Conservation (phyloP, 73 alveolate species). For the Tetrahymena thermophila region DNA sequence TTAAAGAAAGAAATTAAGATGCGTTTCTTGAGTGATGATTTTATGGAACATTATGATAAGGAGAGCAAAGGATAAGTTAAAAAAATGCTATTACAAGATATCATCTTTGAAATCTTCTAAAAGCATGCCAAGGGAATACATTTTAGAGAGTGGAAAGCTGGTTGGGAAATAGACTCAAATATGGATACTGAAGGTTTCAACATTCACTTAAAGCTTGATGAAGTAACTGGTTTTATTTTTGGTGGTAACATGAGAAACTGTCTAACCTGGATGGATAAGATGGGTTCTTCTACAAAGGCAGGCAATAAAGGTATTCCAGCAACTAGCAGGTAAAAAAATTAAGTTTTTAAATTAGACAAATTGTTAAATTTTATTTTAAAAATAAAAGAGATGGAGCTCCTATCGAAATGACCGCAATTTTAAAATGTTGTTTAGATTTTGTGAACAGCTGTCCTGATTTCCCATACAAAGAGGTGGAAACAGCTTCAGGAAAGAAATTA, state of each 20-base stretch:
- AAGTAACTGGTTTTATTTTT: conserved; percentile 82
- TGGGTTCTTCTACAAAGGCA: conserved; percentile 91
- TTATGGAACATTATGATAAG: conserved; percentile 11
- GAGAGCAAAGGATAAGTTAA: background rate
- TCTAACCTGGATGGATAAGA: conserved; percentile 99
- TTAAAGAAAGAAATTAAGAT: conserved; percentile 20
- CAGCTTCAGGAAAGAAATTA: conserved; percentile 44
- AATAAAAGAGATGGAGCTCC: conserved; percentile 94
- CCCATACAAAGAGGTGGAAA: conserved; percentile 44
- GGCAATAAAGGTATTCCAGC: conserved; percentile 95
- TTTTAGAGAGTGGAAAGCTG: conserved; percentile 98
- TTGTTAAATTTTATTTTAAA: background rate
- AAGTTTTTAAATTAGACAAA: background rate
- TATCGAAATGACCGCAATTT: conserved; percentile 82
- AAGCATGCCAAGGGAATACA: conserved; percentile 66
- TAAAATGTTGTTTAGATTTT: conserved; percentile 68
- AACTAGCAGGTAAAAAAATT: conserved; percentile 50
- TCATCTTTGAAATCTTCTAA: conserved; percentile 31
- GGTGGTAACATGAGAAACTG: conserved; percentile 97
- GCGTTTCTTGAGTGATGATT: conserved; percentile 34
- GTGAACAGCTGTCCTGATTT: conserved; percentile 8
- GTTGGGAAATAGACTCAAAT: conserved; percentile 76
- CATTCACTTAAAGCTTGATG: conserved; percentile 67
- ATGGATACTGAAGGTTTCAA: conserved; percentile 95
- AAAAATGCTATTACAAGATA: conserved; percentile 7